phyloP scores from a whole-genome alignment of 2,329 filamentous ascomycete genomes.

The Graphium sp. region DNA sequence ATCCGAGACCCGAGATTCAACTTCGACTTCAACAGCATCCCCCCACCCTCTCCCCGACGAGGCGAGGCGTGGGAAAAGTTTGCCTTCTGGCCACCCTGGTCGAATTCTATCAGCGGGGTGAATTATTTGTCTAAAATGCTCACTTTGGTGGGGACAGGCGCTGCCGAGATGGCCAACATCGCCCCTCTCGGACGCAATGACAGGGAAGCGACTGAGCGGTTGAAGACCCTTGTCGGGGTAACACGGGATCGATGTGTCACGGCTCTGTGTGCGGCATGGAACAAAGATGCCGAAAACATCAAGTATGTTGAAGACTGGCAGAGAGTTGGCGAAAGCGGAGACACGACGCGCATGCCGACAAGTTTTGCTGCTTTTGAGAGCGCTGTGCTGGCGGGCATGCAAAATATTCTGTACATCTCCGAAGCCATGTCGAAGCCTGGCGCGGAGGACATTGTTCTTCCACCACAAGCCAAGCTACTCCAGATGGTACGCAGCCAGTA shows the following conservation, averaged over 20 bases:
- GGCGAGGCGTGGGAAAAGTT: slow-evolving; percentile 86
- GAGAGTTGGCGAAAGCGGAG: slow-evolving; percentile 60
- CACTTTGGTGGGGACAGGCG: slow-evolving; percentile 67
- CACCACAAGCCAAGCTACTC: slow-evolving; percentile 72
- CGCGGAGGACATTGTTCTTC: slow-evolving; percentile 60
- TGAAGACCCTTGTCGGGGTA: slow-evolving; percentile 59
- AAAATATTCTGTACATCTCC: slow-evolving; percentile 87
- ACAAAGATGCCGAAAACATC: slow-evolving; percentile 80
- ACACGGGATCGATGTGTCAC: slow-evolving; percentile 74
- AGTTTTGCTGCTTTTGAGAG: slow-evolving; percentile 78
- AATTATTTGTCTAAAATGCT: slow-evolving; percentile 77
- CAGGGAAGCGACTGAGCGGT: slow-evolving; percentile 46
- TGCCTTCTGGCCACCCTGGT: slow-evolving; percentile 90
- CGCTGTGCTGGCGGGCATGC: slow-evolving; percentile 67
- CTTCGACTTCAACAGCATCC: slow-evolving; percentile 62
- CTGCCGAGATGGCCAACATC: slow-evolving; percentile 69
- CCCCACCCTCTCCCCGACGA: slow-evolving; percentile 56
- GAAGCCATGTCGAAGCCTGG: slow-evolving; percentile 66
- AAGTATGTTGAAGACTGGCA: slow-evolving; percentile 92
- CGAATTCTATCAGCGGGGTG: slow-evolving; percentile 83
- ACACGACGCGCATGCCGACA: slow-evolving; percentile 81
- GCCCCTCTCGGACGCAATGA: slow-evolving; percentile 42
- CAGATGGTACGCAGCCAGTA: slow-evolving; percentile 88
- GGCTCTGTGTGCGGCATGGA: slow-evolving; percentile 82
- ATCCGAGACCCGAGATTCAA: slow-evolving; percentile 59